A percentile compares a stretch with the other conserved stretches of the same genome.
Evolutionary conservation across 2,329 filamentous ascomycete genomes (phyloP).

Genomic region (Diaporthe citrichinensis): DNA sequence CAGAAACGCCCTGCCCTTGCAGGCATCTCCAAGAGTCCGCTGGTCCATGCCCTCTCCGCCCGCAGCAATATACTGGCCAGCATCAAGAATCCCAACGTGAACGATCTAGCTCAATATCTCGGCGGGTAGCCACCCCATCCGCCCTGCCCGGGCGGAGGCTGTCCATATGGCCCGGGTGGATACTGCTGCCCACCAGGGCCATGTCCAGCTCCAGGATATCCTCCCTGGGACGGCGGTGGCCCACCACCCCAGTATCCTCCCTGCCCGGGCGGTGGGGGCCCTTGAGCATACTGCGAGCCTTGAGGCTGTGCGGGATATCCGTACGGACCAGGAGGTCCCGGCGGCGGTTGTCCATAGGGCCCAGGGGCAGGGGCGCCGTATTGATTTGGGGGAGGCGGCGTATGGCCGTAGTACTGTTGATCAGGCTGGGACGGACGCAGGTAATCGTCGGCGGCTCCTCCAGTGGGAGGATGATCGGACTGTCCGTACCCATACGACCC

Average conservation of each 20-base stretch:
- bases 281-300: slow-evolving; percentile 48
- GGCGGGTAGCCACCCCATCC: slow-evolving; percentile 38
- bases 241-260: slow-evolving; percentile 37
- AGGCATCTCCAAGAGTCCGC: background rate
- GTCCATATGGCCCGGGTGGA: slow-evolving; percentile 33
- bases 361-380: slow-evolving; percentile 46
- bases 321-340: slow-evolving; percentile 35
- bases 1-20: slow-evolving; percentile 18
- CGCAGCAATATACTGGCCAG: background rate
- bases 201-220: slow-evolving; percentile 37
- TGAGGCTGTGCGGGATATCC: slow-evolving; percentile 50
- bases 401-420: slow-evolving; percentile 44
- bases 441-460: slow-evolving; percentile 41
- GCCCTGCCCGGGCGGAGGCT: slow-evolving; percentile 34
- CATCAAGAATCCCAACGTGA: too few relatives aligned
- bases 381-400: slow-evolving; percentile 53
- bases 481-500: slow-evolving; percentile 32
- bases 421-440: slow-evolving; percentile 40
- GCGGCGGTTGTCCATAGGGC: slow-evolving; percentile 43
- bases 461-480: slow-evolving; percentile 7
- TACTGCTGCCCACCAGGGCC: slow-evolving; percentile 38
- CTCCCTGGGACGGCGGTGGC: slow-evolving; percentile 37
- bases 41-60: background rate
- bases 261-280: slow-evolving; percentile 35
- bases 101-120: slow-evolving; percentile 20